phyloP scores from a whole-genome alignment of 2,329 filamentous ascomycete genomes.

The Penicillium hesseltinei region DNA sequence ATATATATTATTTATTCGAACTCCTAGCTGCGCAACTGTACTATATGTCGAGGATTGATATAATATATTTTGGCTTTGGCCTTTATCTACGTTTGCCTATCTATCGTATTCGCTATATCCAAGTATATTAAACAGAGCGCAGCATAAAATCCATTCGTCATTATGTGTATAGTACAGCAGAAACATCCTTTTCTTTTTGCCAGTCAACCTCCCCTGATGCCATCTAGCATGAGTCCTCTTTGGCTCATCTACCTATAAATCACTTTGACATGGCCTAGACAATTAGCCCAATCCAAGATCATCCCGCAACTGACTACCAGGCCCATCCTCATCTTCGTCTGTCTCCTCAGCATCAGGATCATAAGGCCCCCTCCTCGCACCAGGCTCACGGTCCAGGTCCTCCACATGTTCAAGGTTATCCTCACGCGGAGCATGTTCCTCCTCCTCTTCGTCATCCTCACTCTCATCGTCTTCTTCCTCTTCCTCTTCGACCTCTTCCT shows the following conservation, averaged over 20 bases:
- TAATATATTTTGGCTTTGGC: neutral
- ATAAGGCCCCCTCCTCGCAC: slow-evolving; percentile 20
- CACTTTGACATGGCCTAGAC: neutral
- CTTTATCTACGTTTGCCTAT: neutral
- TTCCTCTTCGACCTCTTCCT: slow-evolving; percentile 27
- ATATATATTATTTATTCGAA: neutral
- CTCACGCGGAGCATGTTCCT: slow-evolving; percentile 12
- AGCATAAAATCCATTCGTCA: slow-evolving; percentile 19
- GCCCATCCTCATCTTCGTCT: slow-evolving; percentile 34
- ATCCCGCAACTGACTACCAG: slow-evolving; percentile 32
- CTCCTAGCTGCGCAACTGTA: too few relatives aligned
- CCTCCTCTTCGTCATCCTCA: slow-evolving; percentile 22
- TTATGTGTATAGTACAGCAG: slow-evolving; percentile 24
- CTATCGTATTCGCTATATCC: neutral
- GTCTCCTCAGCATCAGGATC: slow-evolving; percentile 38
- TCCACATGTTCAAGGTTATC: slow-evolving; percentile 24
- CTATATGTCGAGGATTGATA: neutral
- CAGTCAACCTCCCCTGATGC: neutral
- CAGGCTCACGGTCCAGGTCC: slow-evolving; percentile 34
- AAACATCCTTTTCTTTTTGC: slow-evolving; percentile 4
- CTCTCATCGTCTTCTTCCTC: slow-evolving; percentile 26
- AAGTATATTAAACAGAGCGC: neutral
- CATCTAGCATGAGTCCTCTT: neutral
- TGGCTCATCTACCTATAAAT: neutral
- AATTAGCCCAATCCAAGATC: slow-evolving; percentile 30